phyloP scores from a whole-genome alignment of 192 early-diverging fungal species.

The Fimicolochytrium jonesii region DNA sequence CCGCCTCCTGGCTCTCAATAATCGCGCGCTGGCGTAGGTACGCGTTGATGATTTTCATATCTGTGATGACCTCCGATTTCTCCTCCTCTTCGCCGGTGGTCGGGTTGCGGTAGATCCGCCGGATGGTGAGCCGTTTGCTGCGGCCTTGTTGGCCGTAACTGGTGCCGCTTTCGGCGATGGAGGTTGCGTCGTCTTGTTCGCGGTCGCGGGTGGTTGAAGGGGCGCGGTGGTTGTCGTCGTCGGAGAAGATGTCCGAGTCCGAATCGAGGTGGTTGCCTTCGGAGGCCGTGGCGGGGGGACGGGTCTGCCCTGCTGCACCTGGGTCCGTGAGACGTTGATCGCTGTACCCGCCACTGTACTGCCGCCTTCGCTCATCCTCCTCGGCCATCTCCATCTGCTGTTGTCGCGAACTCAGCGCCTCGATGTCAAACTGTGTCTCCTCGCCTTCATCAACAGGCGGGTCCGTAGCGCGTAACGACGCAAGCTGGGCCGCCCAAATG shows the following conservation, averaged over 20 bases:
- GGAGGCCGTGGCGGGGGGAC: no score
- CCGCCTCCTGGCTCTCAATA: conserved; percentile 54
- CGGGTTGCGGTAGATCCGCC: conserved; percentile 5
- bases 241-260: no score
- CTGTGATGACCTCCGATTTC: conserved; percentile 77
- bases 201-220: no score
- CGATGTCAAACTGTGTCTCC: conserved; percentile 34
- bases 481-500: conserved; percentile 89
- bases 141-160: not conserved
- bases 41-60: conserved; percentile 80
- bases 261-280: no score
- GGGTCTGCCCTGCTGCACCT: no score
- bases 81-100: conserved; percentile 43
- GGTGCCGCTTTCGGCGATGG: conserved; percentile 16
- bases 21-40: conserved; percentile 80
- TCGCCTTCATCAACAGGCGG: conserved; percentile 55
- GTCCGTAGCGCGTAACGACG: conserved; percentile 55
- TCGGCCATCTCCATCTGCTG: conserved; percentile 29
- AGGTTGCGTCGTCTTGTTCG: not conserved
- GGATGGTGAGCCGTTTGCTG: conserved; percentile 13
- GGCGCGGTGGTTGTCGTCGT: no score
- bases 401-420: conserved; percentile 3
- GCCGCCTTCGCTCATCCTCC: conserved; percentile 23
- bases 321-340: no score
- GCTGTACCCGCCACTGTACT: no score